These are phyloP conservation scores for Chlamydomonas sphaeroides DNA, from an alignment of 139 green algal genomes.

Conservation along the genomic window DNA sequence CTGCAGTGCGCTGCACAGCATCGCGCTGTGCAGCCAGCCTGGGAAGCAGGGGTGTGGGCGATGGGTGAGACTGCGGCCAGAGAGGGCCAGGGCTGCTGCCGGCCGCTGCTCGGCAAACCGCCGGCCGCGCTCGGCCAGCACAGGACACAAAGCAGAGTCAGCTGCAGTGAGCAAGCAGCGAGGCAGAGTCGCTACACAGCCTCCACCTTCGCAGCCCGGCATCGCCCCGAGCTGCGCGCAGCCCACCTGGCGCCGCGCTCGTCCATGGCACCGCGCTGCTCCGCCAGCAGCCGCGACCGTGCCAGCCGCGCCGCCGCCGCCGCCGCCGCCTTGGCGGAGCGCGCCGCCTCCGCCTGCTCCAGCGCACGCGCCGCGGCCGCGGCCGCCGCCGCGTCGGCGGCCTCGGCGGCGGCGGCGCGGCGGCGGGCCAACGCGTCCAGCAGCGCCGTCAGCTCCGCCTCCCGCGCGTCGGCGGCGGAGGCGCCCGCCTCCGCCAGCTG, in stretches of 20 bases:
- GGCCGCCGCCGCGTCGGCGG: conserved; percentile 1
- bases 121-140: too few species aligned
- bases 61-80: too few species aligned
- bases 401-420: conserved; percentile 2
- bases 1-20: too few species aligned
- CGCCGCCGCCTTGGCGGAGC: conserved; percentile 3
- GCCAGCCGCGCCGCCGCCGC: conserved; percentile 20
- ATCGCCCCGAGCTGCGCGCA: too few species aligned
- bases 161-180: too few species aligned
- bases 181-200: too few species aligned
- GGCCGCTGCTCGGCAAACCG: too few species aligned
- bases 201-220: too few species aligned
- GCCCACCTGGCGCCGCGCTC: conserved; percentile 10
- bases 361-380: background rate
- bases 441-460: conserved; percentile 21
- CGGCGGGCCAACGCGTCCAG: conserved; percentile 2
- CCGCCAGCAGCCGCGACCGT: conserved; percentile 6
- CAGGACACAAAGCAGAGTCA: too few species aligned
- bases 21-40: too few species aligned
- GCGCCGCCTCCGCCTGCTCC: conserved; percentile 12
- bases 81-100: too few species aligned
- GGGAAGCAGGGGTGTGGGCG: too few species aligned
- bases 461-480: background rate
- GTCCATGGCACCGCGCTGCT: conserved; percentile 13
- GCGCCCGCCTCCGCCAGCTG: conserved; percentile 23